Evolutionary conservation across 306 rosid genomes (phyloP).

Genomic region (Cicer bijugum): DNA sequence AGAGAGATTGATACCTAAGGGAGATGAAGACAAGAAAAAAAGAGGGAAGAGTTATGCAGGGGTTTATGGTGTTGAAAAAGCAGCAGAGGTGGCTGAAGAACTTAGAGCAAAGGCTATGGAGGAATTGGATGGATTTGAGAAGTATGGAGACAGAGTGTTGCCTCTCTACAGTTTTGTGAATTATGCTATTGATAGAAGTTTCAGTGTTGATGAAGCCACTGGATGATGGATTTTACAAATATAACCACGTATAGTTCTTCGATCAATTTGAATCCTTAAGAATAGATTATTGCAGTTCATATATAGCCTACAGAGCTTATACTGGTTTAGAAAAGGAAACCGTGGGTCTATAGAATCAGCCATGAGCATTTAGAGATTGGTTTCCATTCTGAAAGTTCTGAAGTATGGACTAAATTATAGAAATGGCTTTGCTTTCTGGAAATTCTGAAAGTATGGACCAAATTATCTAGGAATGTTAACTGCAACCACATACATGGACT

Average conservation of each 20-base stretch:
- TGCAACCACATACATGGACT: no score
- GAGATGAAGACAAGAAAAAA: conserved; percentile 41
- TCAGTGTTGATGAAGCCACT: conserved; percentile 57
- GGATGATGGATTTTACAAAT: conserved; percentile 44
- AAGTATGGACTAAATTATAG: no score
- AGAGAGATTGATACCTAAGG: conserved; percentile 47
- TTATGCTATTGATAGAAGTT: conserved; percentile 83
- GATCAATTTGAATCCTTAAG: conserved; percentile 24
- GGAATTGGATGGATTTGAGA: conserved; percentile 83
- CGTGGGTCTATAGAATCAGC: conserved; percentile 9
- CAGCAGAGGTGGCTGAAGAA: conserved; percentile 75
- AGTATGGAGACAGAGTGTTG: conserved; percentile 67
- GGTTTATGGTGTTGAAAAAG: conserved; percentile 77
- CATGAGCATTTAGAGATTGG: neutral
- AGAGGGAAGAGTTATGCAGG: conserved; percentile 73
- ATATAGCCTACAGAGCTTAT: conserved; percentile 37
- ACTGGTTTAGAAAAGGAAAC: conserved; percentile 29
- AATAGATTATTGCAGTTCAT: conserved; percentile 21
- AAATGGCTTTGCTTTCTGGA: neutral
- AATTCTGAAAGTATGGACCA: neutral
- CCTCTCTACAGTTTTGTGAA: conserved; percentile 95
- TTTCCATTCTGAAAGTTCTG: no score
- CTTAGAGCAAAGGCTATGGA: conserved; percentile 73
- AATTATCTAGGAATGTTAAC: no score
- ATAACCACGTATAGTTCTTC: neutral